Conservation (phyloP, 1,139 yeast genomes). For the Scheffersomyces insectosa region DNA sequence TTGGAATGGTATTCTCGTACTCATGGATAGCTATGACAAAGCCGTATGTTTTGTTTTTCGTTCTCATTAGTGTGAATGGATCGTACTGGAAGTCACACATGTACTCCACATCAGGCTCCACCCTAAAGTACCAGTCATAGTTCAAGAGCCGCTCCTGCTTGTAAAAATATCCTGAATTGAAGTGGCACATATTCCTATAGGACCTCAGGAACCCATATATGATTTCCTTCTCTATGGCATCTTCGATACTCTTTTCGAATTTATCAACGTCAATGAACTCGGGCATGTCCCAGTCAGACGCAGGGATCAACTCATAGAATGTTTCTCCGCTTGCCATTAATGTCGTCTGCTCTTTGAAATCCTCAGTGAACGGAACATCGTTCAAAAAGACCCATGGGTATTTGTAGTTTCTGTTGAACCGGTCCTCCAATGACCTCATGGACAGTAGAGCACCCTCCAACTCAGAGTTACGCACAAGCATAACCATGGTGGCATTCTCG, state of each 20-base stretch:
- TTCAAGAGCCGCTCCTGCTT: conserved; percentile 38
- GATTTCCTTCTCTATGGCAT: conserved; percentile 25
- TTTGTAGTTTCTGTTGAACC: conserved; percentile 45
- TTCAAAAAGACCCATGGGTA: conserved; percentile 51
- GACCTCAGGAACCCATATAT: conserved; percentile 44
- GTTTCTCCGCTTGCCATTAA: conserved; percentile 85
- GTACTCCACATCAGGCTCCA: conserved; percentile 49
- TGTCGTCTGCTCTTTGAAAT: conserved; percentile 55
- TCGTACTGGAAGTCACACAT: conserved; percentile 52
- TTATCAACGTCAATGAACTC: conserved; percentile 32
- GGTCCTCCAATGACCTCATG: conserved; percentile 47
- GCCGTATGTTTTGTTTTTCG: conserved; percentile 40
- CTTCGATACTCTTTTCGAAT: conserved; percentile 24
- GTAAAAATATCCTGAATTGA: conserved; percentile 48
- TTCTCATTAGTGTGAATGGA: conserved; percentile 40
- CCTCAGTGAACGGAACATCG: conserved; percentile 43
- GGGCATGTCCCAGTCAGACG: conserved; percentile 46
- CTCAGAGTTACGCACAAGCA: conserved; percentile 47
- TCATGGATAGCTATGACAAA: conserved; percentile 47
- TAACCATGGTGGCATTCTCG: conserved; percentile 54
- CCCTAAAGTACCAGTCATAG: conserved; percentile 48
- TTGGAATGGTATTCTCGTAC: conserved; percentile 56
- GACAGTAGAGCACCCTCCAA: conserved; percentile 42
- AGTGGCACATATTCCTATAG: conserved; percentile 52
- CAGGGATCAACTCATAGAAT: conserved; percentile 44